Percentiles rank a stretch among this genome's conserved stretches.
Evolutionary conservation across 768 basidiomycete genomes (phyloP).

Genomic region (Boletus reticulatus): DNA sequence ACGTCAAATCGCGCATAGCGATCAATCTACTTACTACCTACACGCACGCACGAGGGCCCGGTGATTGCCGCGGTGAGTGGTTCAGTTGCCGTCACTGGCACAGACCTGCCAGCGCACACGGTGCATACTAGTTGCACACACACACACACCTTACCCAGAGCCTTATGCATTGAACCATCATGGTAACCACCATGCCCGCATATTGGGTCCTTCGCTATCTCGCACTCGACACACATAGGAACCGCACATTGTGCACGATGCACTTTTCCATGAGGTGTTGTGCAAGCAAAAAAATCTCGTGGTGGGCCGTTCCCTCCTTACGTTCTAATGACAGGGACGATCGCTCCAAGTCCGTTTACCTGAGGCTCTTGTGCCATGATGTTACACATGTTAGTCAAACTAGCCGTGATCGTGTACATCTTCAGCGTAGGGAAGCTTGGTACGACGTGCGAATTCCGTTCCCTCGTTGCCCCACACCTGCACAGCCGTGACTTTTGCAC

Average conservation of each 20-base stretch:
- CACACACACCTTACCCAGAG: neutral
- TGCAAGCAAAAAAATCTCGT: neutral
- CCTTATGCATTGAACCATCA: conserved; percentile 3
- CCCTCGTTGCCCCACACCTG: conserved; percentile 17
- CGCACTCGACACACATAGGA: neutral
- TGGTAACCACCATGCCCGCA: conserved; percentile 8
- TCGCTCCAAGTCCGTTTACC: neutral
- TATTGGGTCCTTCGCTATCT: neutral
- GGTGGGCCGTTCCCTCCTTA: conserved; percentile 1
- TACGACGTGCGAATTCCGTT: conserved; percentile 11
- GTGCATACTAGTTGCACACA: neutral
- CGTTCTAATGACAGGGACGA: neutral
- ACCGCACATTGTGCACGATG: neutral
- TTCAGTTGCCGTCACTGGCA: neutral
- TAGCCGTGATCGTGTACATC: neutral
- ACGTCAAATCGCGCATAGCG: neutral
- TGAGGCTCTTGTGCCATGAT: neutral
- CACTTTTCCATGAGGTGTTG: neutral
- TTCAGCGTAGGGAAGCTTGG: neutral
- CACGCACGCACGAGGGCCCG: neutral
- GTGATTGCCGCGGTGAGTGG: conserved; percentile 12
- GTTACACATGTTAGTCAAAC: conserved; percentile 1
- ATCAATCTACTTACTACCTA: neutral
- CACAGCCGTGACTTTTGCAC: conserved; percentile 8
- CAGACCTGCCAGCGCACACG: neutral